Conservation (phyloP, 2,329 filamentous ascomycete genomes). For the Fusarium kyushuense region DNA sequence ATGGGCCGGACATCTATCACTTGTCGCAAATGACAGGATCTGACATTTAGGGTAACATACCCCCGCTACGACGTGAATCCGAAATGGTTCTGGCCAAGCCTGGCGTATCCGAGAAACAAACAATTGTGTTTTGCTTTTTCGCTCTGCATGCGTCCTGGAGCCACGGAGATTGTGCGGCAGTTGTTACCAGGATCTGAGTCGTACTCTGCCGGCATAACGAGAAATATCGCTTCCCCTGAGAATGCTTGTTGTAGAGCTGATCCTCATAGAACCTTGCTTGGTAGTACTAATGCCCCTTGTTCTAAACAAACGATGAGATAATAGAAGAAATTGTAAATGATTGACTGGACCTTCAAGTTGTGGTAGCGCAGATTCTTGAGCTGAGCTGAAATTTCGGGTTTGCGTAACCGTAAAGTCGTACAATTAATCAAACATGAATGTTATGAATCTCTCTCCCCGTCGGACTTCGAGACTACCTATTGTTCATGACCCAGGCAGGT, state of each 20-base stretch:
- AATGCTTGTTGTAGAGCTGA: neutral
- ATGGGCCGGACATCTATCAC: neutral
- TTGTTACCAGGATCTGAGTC: neutral
- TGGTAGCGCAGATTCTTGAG: neutral
- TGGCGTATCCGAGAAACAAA: neutral
- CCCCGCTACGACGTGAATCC: conserved; percentile 3
- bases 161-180: neutral
- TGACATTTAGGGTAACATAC: conserved; percentile 22
- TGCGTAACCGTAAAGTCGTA: conserved; percentile 14
- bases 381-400: conserved; percentile 18
- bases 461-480: neutral
- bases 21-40: conserved; percentile 39
- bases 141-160: neutral
- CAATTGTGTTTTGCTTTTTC: neutral
- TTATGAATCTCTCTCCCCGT: neutral
- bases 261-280: neutral
- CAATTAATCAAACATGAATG: conserved; percentile 22
- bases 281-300: conserved; percentile 4
- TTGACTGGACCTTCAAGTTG: neutral
- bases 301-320: neutral
- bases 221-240: conserved; percentile 6
- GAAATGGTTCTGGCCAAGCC: neutral
- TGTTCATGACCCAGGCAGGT: conserved; percentile 1
- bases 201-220: neutral
- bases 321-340: neutral